Conservation (phyloP, 2,329 filamentous ascomycete species). For the Didymella pomorum region DNA sequence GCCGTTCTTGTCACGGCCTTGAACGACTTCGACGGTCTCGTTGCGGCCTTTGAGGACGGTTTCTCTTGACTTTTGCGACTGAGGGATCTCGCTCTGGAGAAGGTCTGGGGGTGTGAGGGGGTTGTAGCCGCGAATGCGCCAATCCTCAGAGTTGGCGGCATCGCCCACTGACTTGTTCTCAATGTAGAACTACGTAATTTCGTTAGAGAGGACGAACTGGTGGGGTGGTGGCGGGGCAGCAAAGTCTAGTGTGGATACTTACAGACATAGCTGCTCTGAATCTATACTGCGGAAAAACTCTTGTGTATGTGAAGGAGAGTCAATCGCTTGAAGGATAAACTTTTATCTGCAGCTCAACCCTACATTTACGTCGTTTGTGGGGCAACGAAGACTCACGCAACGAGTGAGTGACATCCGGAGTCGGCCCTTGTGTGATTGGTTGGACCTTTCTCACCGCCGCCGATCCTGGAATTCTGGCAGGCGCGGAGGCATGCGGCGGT, state of each 20-base stretch:
- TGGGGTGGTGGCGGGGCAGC: conserved; percentile 19
- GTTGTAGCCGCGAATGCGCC: conserved; percentile 80
- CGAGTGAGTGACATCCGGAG: conserved; percentile 29
- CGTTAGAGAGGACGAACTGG: conserved; percentile 27
- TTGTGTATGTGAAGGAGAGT: not conserved
- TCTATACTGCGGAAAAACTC: conserved; percentile 10
- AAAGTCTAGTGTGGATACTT: conserved; percentile 17
- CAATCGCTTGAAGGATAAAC: conserved; percentile 15
- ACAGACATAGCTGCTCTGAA: conserved; percentile 38
- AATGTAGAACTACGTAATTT: conserved; percentile 56
- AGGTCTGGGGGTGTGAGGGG: conserved; percentile 92
- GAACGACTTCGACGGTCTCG: conserved; percentile 68
- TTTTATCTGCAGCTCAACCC: conserved; percentile 12
- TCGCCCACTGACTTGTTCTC: conserved; percentile 60
- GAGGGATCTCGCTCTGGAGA: conserved; percentile 89
- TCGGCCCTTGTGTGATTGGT: conserved; percentile 40
- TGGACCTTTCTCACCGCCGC: conserved; percentile 1
- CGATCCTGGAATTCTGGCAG: not conserved
- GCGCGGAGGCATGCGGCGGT: conserved; percentile 2
- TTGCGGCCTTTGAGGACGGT: conserved; percentile 68
- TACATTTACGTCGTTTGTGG: conserved; percentile 23
- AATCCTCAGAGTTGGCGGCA: conserved; percentile 59
- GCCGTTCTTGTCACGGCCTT: conserved; percentile 64
- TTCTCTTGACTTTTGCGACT: conserved; percentile 58
- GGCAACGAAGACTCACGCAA: conserved; percentile 41